Evolutionary conservation across 1,284 basidiomycete species (phyloP).

Genomic region (Fomitiporia mediterranea): DNA sequence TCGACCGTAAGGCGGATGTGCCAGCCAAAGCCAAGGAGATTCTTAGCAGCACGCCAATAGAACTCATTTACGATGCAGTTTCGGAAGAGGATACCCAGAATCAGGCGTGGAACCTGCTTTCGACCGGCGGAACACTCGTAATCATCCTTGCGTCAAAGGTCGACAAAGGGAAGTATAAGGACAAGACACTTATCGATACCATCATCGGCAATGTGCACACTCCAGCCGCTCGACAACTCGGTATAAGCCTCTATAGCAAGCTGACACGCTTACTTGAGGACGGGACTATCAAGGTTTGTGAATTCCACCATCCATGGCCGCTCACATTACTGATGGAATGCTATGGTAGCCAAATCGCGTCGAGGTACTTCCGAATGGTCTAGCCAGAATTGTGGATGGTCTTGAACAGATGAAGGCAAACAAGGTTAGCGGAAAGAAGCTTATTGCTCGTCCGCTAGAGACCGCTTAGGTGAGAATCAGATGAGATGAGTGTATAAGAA

Average conservation of each 20-base stretch:
- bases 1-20: slow-evolving; percentile 33
- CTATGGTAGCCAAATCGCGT: slow-evolving; percentile 38
- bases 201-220: slow-evolving; percentile 10
- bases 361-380: slow-evolving; percentile 43
- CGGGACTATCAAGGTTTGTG: slow-evolving; percentile 13
- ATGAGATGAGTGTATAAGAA: too few relatives aligned
- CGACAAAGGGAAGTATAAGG: slow-evolving; percentile 1
- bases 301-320: too few relatives aligned
- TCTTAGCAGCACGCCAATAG: slow-evolving; percentile 16
- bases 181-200: slow-evolving; percentile 1
- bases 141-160: slow-evolving; percentile 11
- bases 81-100: slow-evolving; percentile 30
- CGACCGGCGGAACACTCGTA: slow-evolving; percentile 23
- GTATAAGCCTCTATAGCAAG: slow-evolving; percentile 14
- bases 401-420: slow-evolving; percentile 37
- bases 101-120: slow-evolving; percentile 27
- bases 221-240: neutral
- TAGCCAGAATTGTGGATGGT: slow-evolving; percentile 42
- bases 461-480: slow-evolving; percentile 29
- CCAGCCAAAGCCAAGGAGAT: slow-evolving; percentile 20
- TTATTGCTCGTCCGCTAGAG: slow-evolving; percentile 46
- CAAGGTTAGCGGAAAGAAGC: slow-evolving; percentile 45
- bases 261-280: slow-evolving; percentile 9
- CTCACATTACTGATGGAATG: too few relatives aligned
- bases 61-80: slow-evolving; percentile 34